phyloP scores from a whole-genome alignment of 2,329 filamentous ascomycete species.

The Bertia moriformis region DNA sequence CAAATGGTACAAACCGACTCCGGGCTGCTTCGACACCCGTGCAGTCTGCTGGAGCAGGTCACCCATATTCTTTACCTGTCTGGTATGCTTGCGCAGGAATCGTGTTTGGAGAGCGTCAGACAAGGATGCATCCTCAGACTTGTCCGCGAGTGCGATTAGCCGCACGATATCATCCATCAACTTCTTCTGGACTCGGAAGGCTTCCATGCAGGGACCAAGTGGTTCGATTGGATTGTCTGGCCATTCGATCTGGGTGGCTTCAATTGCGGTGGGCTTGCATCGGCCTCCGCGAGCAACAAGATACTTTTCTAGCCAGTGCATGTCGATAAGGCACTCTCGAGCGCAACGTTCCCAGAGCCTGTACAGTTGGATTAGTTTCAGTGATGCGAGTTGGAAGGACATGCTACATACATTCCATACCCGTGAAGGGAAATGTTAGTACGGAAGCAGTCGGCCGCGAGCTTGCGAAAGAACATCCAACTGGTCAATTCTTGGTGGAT shows the following conservation, averaged over 20 bases:
- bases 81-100: slow-evolving; percentile 8
- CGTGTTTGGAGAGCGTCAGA: slow-evolving; percentile 5
- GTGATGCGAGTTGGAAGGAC: not conserved
- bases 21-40: slow-evolving; percentile 9
- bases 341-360: slow-evolving; percentile 9
- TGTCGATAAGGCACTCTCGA: slow-evolving; percentile 8
- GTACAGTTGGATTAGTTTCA: not conserved
- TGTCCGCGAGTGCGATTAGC: not conserved
- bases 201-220: not conserved
- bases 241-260: slow-evolving; percentile 7
- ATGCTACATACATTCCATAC: slow-evolving; percentile 7
- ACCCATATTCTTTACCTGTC: slow-evolving; percentile 9
- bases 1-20: slow-evolving; percentile 8
- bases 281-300: slow-evolving; percentile 9
- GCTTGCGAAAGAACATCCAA: slow-evolving; percentile 11
- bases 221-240: slow-evolving; percentile 3
- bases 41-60: slow-evolving; percentile 9
- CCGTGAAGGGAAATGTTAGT: slow-evolving; percentile 9
- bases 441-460: slow-evolving; percentile 8
- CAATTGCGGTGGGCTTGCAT: slow-evolving; percentile 9
- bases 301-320: slow-evolving; percentile 10
- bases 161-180: not conserved
- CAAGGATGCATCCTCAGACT: not conserved
- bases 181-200: not conserved
- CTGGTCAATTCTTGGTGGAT: slow-evolving; percentile 8